phyloP scores from a whole-genome alignment of 352 stramenopile species.

The Elongisporangium undulatum region DNA sequence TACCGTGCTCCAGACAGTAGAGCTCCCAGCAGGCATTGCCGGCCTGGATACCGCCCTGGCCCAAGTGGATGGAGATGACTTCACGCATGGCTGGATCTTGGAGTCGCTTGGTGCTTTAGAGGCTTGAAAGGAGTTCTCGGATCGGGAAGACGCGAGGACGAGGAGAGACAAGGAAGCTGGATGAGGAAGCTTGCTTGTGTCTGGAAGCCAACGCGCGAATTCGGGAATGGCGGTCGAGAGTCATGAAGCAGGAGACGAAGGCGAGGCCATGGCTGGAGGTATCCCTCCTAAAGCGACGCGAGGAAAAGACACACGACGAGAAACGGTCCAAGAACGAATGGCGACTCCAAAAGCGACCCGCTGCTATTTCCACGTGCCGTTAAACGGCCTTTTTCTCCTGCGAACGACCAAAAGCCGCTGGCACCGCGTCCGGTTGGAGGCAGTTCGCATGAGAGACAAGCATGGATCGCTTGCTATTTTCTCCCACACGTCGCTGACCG shows the following conservation, averaged over 20 bases:
- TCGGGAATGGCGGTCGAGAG: constrained; percentile 11
- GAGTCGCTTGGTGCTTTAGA: not conserved
- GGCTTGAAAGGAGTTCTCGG: constrained; percentile 1
- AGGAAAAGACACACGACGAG: not conserved
- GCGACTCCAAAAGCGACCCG: not conserved
- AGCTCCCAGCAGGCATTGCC: constrained; percentile 92
- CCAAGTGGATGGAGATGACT: constrained; percentile 91
- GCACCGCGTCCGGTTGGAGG: too few relatives aligned
- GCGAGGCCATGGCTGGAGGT: too few relatives aligned
- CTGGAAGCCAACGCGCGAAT: constrained; percentile 7
- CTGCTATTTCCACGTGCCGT: not conserved
- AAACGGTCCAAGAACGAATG: not conserved
- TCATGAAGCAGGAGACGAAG: not conserved
- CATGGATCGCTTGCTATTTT: not conserved
- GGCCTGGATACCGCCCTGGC: constrained; percentile 87
- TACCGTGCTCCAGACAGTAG: constrained; percentile 86
- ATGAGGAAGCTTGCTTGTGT: constrained; percentile 66
- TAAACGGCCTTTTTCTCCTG: not conserved
- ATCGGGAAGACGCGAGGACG: constrained; percentile 4
- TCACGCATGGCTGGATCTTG: constrained; percentile 35
- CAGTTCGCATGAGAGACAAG: too few relatives aligned
- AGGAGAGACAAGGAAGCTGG: constrained; percentile 46
- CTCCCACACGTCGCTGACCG: not conserved
- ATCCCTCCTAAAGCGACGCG: not conserved
- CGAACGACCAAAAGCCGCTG: too few relatives aligned